Evolutionary conservation across 176 grass and related monocot species (phyloP), one percentile per base, ranked within the genome.

Genomic region (Bromus sterilis): DNA sequence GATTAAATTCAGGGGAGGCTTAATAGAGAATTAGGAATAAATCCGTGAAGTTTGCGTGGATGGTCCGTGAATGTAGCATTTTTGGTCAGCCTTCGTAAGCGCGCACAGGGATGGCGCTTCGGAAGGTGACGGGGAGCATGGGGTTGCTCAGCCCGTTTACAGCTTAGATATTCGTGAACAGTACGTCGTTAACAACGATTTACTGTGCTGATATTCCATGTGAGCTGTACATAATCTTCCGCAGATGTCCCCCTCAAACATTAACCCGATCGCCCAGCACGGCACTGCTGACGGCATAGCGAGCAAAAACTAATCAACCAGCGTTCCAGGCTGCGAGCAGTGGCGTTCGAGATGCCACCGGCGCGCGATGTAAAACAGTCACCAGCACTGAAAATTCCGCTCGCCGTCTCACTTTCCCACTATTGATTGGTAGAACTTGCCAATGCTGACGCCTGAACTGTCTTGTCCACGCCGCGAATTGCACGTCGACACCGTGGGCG

Each of bases 311-410:
- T 16, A 59, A 70, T 57, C 34, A 26, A 51, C 25, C 26, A 20
- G 20, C 55, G 58, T 10, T 42, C 25, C 31, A 32, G 73, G 60
- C 69, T 72, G 80, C 80, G 56, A 87, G 30, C 56, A 64, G 44
- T 58, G 60, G 70, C n/a, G 79, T 33, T 62, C 63, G n/a, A 87
- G 85, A 80, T 53, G 44, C 20, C 4, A 36, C 73, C 25, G 46
- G 6, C n/a, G n/a, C n/a, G n/a, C 33, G 77, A 80, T 44, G 56
- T 43, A 15, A 15, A 86, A 80, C 66, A 79, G 8, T 25, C 9
- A 35, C 39, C 18, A 2, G 42, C 20, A 41, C 18, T 3, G 61
- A 61, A 31, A 61, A 41, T 39, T 53, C 29, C 24, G 16, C 5
- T 51, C 67, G 18, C 66, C 39, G 18, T 74, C 39, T 21, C 11